These are phyloP conservation scores for Tephrocybe sp. DNA, from an alignment of 768 basidiomycete genomes.

Conservation along the genomic window DNA sequence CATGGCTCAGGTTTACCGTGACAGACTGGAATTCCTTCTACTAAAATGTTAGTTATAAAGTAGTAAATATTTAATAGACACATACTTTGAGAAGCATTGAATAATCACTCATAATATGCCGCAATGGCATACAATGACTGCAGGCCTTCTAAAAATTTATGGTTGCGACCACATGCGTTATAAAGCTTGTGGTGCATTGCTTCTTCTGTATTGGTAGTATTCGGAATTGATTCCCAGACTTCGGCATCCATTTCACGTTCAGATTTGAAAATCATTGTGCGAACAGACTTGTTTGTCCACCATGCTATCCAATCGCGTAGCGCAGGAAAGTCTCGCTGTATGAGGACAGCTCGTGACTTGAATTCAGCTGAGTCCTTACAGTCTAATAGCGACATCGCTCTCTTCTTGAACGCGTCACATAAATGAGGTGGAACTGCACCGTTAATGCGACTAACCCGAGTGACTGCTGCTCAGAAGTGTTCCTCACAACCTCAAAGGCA, in stretches of 20 bases:
- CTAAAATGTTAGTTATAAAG: too few relatives aligned
- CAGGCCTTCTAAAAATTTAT: slow-evolving; percentile 4
- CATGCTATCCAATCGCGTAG: slow-evolving; percentile 28
- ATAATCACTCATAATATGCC: slow-evolving; percentile 18
- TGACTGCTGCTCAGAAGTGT: slow-evolving; percentile 28
- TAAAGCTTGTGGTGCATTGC: slow-evolving; percentile 35
- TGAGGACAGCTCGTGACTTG: neutral
- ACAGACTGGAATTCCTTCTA: slow-evolving; percentile 21
- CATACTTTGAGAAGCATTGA: slow-evolving; percentile 3
- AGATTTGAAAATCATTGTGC: slow-evolving; percentile 28
- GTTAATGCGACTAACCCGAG: slow-evolving; percentile 24
- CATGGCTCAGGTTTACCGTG: slow-evolving; percentile 27
- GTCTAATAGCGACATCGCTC: neutral
- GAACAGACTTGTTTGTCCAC: slow-evolving; percentile 29
- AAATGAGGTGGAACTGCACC: slow-evolving; percentile 19
- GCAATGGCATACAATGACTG: slow-evolving; percentile 14
- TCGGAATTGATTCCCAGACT: slow-evolving; percentile 31
- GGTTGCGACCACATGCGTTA: slow-evolving; percentile 19
- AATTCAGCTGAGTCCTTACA: slow-evolving; percentile 9
- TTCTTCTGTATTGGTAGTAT: slow-evolving; percentile 36
- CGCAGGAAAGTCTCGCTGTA: slow-evolving; percentile 23
- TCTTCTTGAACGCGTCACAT: neutral
- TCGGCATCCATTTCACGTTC: slow-evolving; percentile 25
- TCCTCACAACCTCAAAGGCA: slow-evolving; percentile 28
- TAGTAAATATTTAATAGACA: neutral